Conservation (phyloP, 164 flowering plant species). For the Nymphaea thermarum region DNA sequence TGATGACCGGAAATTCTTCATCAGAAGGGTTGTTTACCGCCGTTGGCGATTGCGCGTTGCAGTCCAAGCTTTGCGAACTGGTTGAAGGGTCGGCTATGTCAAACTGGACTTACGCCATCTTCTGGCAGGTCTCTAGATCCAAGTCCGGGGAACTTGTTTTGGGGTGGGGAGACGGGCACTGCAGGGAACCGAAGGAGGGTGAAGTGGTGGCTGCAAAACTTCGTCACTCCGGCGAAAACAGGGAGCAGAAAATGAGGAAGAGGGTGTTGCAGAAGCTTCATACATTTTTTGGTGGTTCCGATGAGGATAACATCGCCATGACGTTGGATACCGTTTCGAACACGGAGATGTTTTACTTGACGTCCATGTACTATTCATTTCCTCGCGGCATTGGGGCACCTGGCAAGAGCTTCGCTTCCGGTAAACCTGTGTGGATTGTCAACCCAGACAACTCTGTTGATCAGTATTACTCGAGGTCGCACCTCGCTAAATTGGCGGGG, state of each 20-base stretch:
- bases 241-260: constrained; percentile 25
- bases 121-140: constrained; percentile 50
- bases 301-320: constrained; percentile 23
- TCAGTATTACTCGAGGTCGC: constrained; percentile 39
- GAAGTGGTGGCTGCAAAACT: neutral
- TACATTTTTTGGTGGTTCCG: constrained; percentile 35
- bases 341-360: constrained; percentile 55
- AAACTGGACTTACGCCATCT: constrained; percentile 65
- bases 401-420: constrained; percentile 25
- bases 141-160: constrained; percentile 46
- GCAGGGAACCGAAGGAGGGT: constrained; percentile 21
- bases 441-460: constrained; percentile 28
- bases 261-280: constrained; percentile 53
- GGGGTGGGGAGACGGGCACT: constrained; percentile 70
- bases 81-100: constrained; percentile 23
- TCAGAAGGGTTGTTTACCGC: constrained; percentile 3
- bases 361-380: constrained; percentile 59
- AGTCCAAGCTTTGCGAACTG: constrained; percentile 36
- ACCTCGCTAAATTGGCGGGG: constrained; percentile 44
- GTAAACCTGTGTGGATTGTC: constrained; percentile 47
- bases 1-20: constrained; percentile 1
- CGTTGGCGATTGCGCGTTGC: constrained; percentile 25
- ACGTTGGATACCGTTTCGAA: constrained; percentile 35
- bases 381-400: constrained; percentile 30
- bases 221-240: constrained; percentile 6